Percentiles rank a stretch among this genome's conserved stretches.
Evolutionary conservation across 148 eudicot genomes (phyloP).

Genomic region (Camellia japonica): DNA sequence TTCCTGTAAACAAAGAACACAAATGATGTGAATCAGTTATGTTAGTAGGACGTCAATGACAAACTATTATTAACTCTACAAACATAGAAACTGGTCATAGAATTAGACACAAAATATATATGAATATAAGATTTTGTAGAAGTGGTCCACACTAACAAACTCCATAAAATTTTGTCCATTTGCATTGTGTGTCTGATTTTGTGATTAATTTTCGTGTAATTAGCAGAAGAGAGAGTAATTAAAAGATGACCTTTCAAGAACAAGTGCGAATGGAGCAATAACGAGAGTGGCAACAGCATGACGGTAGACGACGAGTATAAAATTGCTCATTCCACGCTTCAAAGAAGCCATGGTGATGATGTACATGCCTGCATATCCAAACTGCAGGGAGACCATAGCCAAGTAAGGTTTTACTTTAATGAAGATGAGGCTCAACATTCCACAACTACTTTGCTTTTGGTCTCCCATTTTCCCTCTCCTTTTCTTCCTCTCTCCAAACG

Average conservation of each 20-base stretch:
- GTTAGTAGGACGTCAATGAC: too few relatives aligned
- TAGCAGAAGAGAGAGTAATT: neutral
- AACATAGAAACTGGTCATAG: too few relatives aligned
- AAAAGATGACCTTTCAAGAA: constrained; percentile 45
- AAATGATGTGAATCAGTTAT: neutral
- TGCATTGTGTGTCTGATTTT: too few relatives aligned
- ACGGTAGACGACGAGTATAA: constrained; percentile 59
- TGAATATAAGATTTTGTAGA: too few relatives aligned
- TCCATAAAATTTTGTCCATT: too few relatives aligned
- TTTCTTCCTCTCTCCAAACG: constrained; percentile 4
- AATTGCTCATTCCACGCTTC: constrained; percentile 57
- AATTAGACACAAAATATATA: too few relatives aligned
- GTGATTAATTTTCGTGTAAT: neutral
- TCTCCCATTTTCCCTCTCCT: constrained; percentile 18
- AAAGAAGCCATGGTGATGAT: constrained; percentile 50
- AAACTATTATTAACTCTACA: too few relatives aligned
- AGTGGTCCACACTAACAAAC: too few relatives aligned
- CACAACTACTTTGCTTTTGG: neutral
- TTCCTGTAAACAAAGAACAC: constrained; percentile 37
- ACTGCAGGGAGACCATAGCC: constrained; percentile 57
- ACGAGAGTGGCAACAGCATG: constrained; percentile 53
- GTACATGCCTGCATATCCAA: constrained; percentile 75
- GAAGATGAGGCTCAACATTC: neutral
- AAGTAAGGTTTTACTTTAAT: constrained; percentile 39
- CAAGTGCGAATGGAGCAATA: constrained; percentile 59